Conservation (phyloP, 768 basidiomycete species). For the Neoboletus magnificus region DNA sequence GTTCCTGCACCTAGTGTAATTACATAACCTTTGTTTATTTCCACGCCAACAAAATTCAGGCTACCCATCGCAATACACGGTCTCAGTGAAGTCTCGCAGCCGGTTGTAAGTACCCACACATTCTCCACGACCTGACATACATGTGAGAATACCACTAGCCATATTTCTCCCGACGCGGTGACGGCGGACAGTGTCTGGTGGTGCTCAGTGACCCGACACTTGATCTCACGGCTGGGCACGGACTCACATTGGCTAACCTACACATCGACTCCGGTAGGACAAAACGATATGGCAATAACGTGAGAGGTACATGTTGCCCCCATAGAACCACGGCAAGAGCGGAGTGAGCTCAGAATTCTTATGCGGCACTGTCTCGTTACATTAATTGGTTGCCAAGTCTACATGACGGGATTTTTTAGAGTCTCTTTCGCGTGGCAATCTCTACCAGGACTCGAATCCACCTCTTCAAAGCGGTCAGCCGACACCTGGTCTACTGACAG, state of each 20-base stretch:
- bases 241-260: too few relatives aligned
- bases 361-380: background rate
- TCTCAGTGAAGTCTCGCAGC: background rate
- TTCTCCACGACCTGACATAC: background rate
- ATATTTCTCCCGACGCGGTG: background rate
- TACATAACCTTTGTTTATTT: too few relatives aligned
- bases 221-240: background rate
- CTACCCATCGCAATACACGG: background rate
- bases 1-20: too few relatives aligned
- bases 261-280: too few relatives aligned
- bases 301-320: background rate
- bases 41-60: background rate
- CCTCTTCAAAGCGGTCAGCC: background rate
- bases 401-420: background rate
- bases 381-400: background rate
- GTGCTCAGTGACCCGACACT: background rate
- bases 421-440: background rate
- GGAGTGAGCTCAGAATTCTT: background rate
- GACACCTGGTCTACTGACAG: background rate
- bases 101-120: background rate
- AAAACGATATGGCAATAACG: background rate
- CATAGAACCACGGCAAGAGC: background rate
- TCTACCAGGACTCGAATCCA: background rate
- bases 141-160: background rate
- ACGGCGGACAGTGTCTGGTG: background rate